Base-by-base conservation (phyloP, 331 rosid species). In the Erythrophleum ivorense region DNA sequence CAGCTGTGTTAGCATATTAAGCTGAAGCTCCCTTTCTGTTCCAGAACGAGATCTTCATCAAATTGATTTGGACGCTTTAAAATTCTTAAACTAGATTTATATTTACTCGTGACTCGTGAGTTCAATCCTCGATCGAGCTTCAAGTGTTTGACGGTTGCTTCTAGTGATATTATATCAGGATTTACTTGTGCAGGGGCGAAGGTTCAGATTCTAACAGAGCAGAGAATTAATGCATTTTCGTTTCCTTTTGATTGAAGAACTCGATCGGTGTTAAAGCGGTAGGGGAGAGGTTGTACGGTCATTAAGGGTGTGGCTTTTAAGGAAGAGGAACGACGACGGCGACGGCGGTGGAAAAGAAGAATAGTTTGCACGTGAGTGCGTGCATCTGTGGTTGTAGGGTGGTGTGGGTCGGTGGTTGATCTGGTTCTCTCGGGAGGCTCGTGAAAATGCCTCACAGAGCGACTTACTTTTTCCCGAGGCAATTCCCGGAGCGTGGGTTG, bases 401-500 rank as follows among this genome's bases (percentile, higher is more conserved):
- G 38, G 81, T 57, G 72, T 57, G 81, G 31, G 48, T 76, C 34
- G 72, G 59, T 60, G 19, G 54, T 80, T 43, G 79, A 72, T 71
- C 33, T 74, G 8, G 24, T 68, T 34, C 10, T 16, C 75, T 75
- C 48, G 57, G 55, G 79, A 78, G 73, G 77, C 88, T 77, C 83
- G 89, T 88, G 87, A 84, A 78, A 88, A 95, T 96, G 99, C 99
- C 99, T 78, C 99, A 96, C 82, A 91, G 92, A 84, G 79, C 97
- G 73, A 96, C 99, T 58, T 96, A 96, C 97, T 77, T 96, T 90
- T 96, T 96, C 82, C 99, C 99, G 18, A 88, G 99, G 83, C 97
- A 94, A 11, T 92, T 94, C 62, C 94, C 95, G 16, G 98, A 91
- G 77, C 88, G 87, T 33, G 79, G 91, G 79, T 86, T 89, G 31